phyloP scores from a whole-genome alignment of 148 eudicot species.

The Rhododendron griersonianum region DNA sequence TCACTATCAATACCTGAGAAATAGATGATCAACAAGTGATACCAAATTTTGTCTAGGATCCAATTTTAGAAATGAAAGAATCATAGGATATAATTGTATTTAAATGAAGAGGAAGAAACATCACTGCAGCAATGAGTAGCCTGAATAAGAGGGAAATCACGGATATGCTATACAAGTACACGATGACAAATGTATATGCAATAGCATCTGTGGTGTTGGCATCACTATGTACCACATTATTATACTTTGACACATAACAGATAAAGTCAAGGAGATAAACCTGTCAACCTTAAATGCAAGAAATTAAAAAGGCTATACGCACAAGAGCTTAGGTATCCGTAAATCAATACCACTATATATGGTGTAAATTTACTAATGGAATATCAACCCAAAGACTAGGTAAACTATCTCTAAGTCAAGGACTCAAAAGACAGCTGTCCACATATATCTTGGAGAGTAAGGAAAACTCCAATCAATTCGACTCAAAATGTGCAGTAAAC shows the following conservation, averaged over 20 bases:
- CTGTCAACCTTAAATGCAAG: not conserved
- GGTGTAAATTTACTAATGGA: not conserved
- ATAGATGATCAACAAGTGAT: not conserved
- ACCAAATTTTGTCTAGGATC: not conserved
- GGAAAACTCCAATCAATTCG: not conserved
- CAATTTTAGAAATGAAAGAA: not conserved
- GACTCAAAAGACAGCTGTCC: not conserved
- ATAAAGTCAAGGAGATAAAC: not conserved
- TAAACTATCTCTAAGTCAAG: not conserved
- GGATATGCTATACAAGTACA: not conserved
- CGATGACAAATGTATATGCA: not conserved
- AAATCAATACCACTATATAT: not conserved
- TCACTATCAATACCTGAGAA: not conserved
- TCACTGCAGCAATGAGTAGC: not conserved
- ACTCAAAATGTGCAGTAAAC: not conserved
- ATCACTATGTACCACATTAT: not conserved
- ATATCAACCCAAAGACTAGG: not conserved
- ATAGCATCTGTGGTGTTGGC: not conserved
- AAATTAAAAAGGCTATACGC: not conserved
- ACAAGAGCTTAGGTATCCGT: not conserved
- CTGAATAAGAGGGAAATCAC: not conserved
- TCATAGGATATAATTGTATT: not conserved
- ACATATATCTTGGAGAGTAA: not conserved
- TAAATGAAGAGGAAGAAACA: not conserved
- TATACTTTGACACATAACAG: not conserved